Evolutionary conservation across 805 yeast genomes (phyloP).

Genomic region (Yarrowia sp.): DNA sequence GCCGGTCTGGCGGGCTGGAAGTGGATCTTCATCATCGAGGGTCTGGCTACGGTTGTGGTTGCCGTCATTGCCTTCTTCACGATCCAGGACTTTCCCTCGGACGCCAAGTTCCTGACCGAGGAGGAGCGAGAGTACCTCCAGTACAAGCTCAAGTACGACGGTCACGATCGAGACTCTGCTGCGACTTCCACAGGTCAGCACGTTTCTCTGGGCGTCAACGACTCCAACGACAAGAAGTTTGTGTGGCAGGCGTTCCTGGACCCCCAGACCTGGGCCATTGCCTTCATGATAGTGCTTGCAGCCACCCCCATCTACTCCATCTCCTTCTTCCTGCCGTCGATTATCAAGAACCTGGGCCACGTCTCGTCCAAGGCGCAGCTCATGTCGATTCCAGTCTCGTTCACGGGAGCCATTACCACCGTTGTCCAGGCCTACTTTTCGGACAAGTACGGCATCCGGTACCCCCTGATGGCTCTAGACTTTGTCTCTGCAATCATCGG

Average conservation of each 20-base stretch:
- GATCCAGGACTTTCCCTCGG: conserved; percentile 55
- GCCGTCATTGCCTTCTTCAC: conserved; percentile 39
- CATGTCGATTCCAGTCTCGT: conserved; percentile 47
- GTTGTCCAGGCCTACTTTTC: conserved; percentile 32
- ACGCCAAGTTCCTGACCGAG: conserved; percentile 47
- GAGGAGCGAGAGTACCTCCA: conserved; percentile 47
- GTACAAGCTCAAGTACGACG: conserved; percentile 15
- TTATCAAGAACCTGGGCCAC: conserved; percentile 53
- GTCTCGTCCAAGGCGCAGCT: conserved; percentile 57
- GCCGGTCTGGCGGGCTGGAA: conserved; percentile 49
- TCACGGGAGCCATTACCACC: conserved; percentile 40
- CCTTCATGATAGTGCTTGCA: conserved; percentile 51
- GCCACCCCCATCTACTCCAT: conserved; percentile 59
- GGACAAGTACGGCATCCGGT: conserved; percentile 40
- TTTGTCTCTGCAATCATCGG: conserved; percentile 41
- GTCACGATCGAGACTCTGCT: conserved; percentile 14
- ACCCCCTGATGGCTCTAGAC: conserved; percentile 33
- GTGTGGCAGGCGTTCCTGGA: conserved; percentile 50
- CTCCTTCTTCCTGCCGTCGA: conserved; percentile 58
- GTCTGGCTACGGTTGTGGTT: conserved; percentile 41
- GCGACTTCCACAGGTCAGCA: conserved; percentile 39
- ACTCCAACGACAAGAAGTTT: conserved; percentile 47
- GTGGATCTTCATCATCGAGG: conserved; percentile 53
- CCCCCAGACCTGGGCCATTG: conserved; percentile 49
- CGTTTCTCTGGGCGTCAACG: conserved; percentile 38